Evolutionary conservation across 2,329 filamentous ascomycete species (phyloP), one percentile per base, ranked within the genome.

Genomic region (Colletotrichum eleusines): DNA sequence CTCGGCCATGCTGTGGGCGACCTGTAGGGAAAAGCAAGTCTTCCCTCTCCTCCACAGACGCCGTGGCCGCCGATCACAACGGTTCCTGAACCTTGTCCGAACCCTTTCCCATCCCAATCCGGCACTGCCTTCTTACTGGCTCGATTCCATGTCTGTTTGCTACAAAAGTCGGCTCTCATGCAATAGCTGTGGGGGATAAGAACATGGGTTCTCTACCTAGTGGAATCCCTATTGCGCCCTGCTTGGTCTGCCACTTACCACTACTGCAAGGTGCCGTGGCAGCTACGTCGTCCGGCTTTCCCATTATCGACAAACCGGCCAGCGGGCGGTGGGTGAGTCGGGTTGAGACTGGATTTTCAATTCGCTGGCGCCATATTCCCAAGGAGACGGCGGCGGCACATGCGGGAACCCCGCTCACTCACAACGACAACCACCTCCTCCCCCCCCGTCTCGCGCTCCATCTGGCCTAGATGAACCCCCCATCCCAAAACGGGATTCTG

Each of bases 11-110:
- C 31, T 58, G 55, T 28, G 14, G 44, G 48, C 50, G 40, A 38
- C 48, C 35, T 40, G 54, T n/a, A 16, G 51, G 23, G 38, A 59
- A 46, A 65, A 69, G 38, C 46, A 53, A 44, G 40, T 63, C 59
- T 54, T 44, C 33, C 42, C 33, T 38, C 14, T 48, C 33, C 26
- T 31, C 51, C 28, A 58, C 53, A 54, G 51, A 61, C 26, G 55
- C n/a, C 64, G 44, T 31, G 58, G 20, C 68, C 64, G 69, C 65
- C 53, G 58, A 71, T 69, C 59, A 33, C 53, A 71, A 53, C 64
- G 58, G 68, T 60, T 71, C 63, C 55, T 50, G 65, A 71, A 60
- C 64, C 68, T 58, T 63, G 63, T 62, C 67, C 48, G 50, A 67
- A 67, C 57, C 63, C 65, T 63, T 68, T 48, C 68, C 64, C 16